Evolutionary conservation across 1,284 basidiomycete species (phyloP).

Genomic region (Cryptococcus amylolentus): DNA sequence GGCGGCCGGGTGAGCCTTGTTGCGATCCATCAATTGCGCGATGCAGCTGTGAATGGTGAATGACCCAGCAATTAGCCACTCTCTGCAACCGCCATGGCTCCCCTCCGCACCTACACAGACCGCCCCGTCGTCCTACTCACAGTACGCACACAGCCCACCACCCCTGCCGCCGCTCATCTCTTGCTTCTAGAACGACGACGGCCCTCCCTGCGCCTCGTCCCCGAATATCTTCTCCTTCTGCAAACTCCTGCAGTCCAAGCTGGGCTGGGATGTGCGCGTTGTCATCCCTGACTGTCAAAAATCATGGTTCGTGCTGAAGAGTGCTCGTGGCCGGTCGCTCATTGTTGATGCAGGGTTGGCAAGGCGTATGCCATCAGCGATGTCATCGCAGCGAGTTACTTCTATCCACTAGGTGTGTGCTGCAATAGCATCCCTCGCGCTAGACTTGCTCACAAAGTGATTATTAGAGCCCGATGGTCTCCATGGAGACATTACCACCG

Average conservation of each 20-base stretch:
- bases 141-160: constrained; percentile 18
- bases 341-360: constrained; percentile 52
- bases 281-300: constrained; percentile 84
- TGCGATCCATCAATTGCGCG: background rate
- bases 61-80: too few relatives aligned
- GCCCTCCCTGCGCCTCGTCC: constrained; percentile 67
- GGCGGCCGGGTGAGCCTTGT: background rate
- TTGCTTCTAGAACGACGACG: constrained; percentile 63
- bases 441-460: background rate
- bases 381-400: constrained; percentile 69
- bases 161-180: background rate
- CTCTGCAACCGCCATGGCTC: constrained; percentile 22
- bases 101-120: constrained; percentile 27
- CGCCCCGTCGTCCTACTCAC: constrained; percentile 43
- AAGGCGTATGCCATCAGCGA: constrained; percentile 82
- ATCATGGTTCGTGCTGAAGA: constrained; percentile 59
- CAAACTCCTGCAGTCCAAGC: constrained; percentile 59
- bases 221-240: constrained; percentile 82
- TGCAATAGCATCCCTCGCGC: background rate
- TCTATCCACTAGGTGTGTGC: constrained; percentile 67
- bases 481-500: constrained; percentile 63
- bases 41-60: background rate
- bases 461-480: constrained; percentile 57
- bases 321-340: constrained; percentile 1
- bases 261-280: constrained; percentile 83